These are phyloP conservation scores for Arthrobotrys iridis DNA, from an alignment of 2,329 filamentous ascomycete species.

Conservation along the genomic window DNA sequence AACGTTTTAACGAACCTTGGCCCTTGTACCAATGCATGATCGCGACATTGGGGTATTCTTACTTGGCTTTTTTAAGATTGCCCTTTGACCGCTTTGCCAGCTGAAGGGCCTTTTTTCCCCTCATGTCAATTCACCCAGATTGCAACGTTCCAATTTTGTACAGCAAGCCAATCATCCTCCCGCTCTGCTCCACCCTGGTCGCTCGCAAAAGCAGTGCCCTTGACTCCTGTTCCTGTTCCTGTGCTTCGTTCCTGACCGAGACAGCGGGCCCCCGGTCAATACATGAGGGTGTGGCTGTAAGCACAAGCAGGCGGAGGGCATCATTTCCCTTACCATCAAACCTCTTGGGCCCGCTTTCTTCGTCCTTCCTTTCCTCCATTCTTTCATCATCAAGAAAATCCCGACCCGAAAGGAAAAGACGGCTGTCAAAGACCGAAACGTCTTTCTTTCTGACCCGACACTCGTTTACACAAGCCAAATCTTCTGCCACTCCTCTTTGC, in stretches of 20 bases:
- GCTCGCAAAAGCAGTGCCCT: slow-evolving; percentile 1
- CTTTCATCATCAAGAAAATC: slow-evolving; percentile 33
- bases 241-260: slow-evolving; percentile 32
- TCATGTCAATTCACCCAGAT: slow-evolving; percentile 35
- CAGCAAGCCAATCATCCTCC: slow-evolving; percentile 49
- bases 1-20: slow-evolving; percentile 14
- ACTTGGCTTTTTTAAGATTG: slow-evolving; percentile 13
- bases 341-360: slow-evolving; percentile 41
- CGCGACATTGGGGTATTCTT: slow-evolving; percentile 46
- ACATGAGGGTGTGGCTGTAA: slow-evolving; percentile 48
- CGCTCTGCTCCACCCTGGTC: slow-evolving; percentile 19
- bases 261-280: slow-evolving; percentile 34
- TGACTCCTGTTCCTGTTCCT: slow-evolving; percentile 46
- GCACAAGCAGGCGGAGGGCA: slow-evolving; percentile 26
- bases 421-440: slow-evolving; percentile 28
- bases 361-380: slow-evolving; percentile 41
- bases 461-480: slow-evolving; percentile 41
- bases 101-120: not conserved
- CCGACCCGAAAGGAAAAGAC: slow-evolving; percentile 43
- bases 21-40: slow-evolving; percentile 24
- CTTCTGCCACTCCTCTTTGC: not conserved
- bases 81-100: not conserved
- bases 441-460: slow-evolving; percentile 42
- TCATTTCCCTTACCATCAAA: slow-evolving; percentile 52
- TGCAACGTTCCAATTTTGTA: slow-evolving; percentile 30